Conservation (phyloP, 2,329 filamentous ascomycete genomes). For the Chaetomium globosum region DNA sequence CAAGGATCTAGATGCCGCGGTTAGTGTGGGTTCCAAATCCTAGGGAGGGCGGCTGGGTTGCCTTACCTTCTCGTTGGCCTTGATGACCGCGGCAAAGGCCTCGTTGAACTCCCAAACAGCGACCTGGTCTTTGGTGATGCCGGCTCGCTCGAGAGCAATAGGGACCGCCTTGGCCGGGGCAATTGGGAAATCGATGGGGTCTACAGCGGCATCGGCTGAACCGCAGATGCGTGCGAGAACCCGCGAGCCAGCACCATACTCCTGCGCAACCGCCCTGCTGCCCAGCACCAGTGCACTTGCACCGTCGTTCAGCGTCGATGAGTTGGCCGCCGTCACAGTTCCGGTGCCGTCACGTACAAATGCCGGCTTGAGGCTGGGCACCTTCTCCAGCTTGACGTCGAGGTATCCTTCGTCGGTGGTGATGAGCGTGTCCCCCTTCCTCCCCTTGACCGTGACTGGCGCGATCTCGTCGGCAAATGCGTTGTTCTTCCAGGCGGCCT, state of each 20-base stretch:
- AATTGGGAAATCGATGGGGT: slow-evolving; percentile 90
- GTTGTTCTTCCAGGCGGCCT: slow-evolving; percentile 81
- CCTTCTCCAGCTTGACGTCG: slow-evolving; percentile 83
- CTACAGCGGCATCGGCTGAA: slow-evolving; percentile 85
- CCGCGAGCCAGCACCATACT: slow-evolving; percentile 75
- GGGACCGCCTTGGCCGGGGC: slow-evolving; percentile 92
- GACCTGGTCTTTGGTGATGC: slow-evolving; percentile 88
- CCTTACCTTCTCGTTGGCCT: slow-evolving; percentile 82
- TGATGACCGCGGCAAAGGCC: slow-evolving; percentile 93
- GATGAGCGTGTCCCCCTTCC: slow-evolving; percentile 80
- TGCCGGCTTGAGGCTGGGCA: slow-evolving; percentile 83
- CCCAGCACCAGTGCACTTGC: slow-evolving; percentile 86
- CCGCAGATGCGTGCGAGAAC: slow-evolving; percentile 86
- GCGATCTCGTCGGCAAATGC: slow-evolving; percentile 88
- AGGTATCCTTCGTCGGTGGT: slow-evolving; percentile 86
- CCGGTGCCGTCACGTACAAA: slow-evolving; percentile 85
- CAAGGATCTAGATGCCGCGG: slow-evolving; percentile 64
- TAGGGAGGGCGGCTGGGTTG: neutral
- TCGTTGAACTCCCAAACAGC: slow-evolving; percentile 98
- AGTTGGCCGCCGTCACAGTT: slow-evolving; percentile 92
- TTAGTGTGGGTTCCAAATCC: slow-evolving; percentile 13
- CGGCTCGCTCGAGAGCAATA: slow-evolving; percentile 82
- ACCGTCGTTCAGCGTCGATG: slow-evolving; percentile 92
- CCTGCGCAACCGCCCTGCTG: slow-evolving; percentile 75
- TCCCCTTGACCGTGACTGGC: slow-evolving; percentile 80